Evolutionary conservation across 495 filamentous ascomycete species (phyloP), one percentile per base, ranked within the genome.

Genomic region (Podospora bellae-mahoneyi): DNA sequence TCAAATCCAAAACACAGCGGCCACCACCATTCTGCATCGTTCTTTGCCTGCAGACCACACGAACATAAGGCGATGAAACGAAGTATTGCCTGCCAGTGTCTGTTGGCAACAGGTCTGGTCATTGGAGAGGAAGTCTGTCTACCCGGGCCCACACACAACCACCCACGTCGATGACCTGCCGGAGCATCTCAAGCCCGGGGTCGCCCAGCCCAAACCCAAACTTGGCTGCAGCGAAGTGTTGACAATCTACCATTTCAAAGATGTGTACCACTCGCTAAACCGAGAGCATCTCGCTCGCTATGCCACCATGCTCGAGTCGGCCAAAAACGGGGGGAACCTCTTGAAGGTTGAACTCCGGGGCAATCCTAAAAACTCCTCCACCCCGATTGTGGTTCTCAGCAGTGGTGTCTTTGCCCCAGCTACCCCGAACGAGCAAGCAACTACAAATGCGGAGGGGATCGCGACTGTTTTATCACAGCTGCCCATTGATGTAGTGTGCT

Each of bases 401-500:
- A 63, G 61, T n/a, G 34, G 30, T 13, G 30, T 63, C 30, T 63
- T 63, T 48, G 61, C 32, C 19, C 61, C 61, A 10, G 4, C 7
- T 19, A 26, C 55, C 1, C 61, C 27, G 1, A 19, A 44, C 18
- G 30, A 5, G 26, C 5, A 28, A 63, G 61, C 61, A 1, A 48
- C 7, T 16, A 13, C 39, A 16, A 48, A 48, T 16, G 39, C 39
- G 39, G 61, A 19, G 16, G 18, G 34, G 10, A 32, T 63, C 30
- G 23, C 34, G 1, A 44, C 15, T 13, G 18, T 63, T 19, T 15
- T 63, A 1, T 19, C 27, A 44, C 19, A 63, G 20, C 23, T 63
- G 27, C 61, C 61, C 61, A 63, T 63, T 9, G 61, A 48, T 48
- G 61, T 63, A 3, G 32, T 63, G 15, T 63, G 61, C 61, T 63